Evolutionary conservation across 139 green algal genomes (phyloP), one percentile per base, ranked within the genome.

Genomic region (Pleodorina starrii): DNA sequence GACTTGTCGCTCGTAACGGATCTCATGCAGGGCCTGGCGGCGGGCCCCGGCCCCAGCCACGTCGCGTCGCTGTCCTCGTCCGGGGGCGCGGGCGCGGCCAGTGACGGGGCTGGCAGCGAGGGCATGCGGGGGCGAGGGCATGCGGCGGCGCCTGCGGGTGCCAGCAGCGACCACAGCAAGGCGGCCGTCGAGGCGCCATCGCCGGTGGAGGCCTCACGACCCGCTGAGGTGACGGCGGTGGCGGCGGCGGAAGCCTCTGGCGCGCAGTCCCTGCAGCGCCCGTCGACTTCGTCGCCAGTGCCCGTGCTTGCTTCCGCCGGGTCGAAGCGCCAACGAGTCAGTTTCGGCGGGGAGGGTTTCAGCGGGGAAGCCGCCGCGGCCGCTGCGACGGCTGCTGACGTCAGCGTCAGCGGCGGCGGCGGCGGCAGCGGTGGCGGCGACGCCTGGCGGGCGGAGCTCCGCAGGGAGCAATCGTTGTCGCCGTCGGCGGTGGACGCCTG

Each of bases 1-100:
- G 60, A 87, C 32, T 42, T 77, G 40, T 77, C 81, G 21, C 43
- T 87, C 0, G 60, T 77, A 27, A 63, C 81, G 5, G 81, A 87
- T 21, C 42, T 87, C 12, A 59, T 87, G 11, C 29, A 60, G 16
- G 60, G 60, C 17, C 59, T 87, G 81, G 60, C 72, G 57, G 25
- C 38, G 23, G 42, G 19, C 23, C 21, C 69, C 6, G 57, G 57
- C 57, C 48, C 11, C 48, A 57, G 48, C 48, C 48, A 57, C 11
- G 48, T 10, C 11, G 32, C 21, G 21, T 2, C 19, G 32, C 21
- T 38, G 68, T 44, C 68, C 3, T 46, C 68, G 38, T 32, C 5
- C 38, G 32, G 2, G 35, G 36, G 42, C 42, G 40, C 72, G 1
- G 42, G 38, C 27, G 72, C 29, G 12, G 43, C 1, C 40, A 10